Evolutionary conservation across 176 grass and related monocot species (phyloP).

Genomic region (Aechmea fasciata): DNA sequence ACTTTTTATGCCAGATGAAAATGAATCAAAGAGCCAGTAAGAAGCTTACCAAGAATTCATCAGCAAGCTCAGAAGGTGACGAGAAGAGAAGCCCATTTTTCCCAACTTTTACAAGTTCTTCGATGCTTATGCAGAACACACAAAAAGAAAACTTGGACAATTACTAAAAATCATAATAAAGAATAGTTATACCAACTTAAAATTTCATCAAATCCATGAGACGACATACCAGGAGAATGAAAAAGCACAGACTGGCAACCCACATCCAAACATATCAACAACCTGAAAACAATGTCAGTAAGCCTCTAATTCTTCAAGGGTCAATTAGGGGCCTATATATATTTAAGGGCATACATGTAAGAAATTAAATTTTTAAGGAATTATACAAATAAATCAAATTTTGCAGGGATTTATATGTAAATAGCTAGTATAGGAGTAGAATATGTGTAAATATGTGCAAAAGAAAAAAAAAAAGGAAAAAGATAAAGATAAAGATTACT

Average conservation of each 20-base stretch:
- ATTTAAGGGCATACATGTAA: no score
- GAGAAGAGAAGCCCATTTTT: conserved; percentile 92
- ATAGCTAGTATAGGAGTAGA: no score
- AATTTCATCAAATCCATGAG: conserved; percentile 11
- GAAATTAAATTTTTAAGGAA: no score
- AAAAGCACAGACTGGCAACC: conserved; percentile 93
- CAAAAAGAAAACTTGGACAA: background rate
- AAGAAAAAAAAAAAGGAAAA: background rate
- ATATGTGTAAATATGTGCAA: background rate
- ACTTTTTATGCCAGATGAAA: background rate
- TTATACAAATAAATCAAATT: no score
- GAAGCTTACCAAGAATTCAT: conserved; percentile 74
- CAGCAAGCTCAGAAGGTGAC: conserved; percentile 81
- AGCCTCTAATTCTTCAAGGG: no score
- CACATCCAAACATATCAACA: conserved; percentile 99
- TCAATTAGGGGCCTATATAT: no score
- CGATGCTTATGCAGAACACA: conserved; percentile 50
- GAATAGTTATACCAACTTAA: background rate
- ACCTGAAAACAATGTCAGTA: conserved; percentile 36
- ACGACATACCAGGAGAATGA: conserved; percentile 82
- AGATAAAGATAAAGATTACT: conserved; percentile 2
- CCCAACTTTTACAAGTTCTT: conserved; percentile 82
- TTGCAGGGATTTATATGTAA: no score
- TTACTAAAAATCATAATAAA: background rate
- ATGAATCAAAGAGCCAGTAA: background rate